Evolutionary conservation across 371 early-diverging fungal genomes (phyloP), one percentile per base, ranked within the genome.

Genomic region (Mortierella sp.): DNA sequence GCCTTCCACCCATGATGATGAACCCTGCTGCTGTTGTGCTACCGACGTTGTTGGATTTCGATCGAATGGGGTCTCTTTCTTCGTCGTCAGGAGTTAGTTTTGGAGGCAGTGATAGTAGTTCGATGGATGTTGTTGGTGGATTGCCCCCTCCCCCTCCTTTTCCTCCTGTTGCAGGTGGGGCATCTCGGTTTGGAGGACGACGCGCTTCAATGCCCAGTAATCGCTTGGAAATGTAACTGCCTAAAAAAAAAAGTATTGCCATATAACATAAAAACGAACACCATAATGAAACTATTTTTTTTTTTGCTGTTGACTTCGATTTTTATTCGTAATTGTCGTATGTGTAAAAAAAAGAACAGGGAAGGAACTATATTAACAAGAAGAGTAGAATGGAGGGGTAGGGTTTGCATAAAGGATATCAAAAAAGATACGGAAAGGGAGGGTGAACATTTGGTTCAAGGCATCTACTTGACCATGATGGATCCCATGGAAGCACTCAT

Each of bases 181-280:
- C 58, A 2, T 46, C 75, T 46, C 71, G 78, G 27, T 80, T 76
- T 55, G 77, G 77, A n/a, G 79, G 79, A 38, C 70, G 86, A 48
- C 75, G 86, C n/a, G 86, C 82, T 38, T 85, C 86, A 16, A 76
- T 85, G 82, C 85, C 85, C 12, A 76, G 79, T 38, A 85, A 85
- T 43, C 79, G 85, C n/a, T 51, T 85, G 55, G 85, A 85, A 54
- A 85, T 85, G 85, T 85, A 79, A 65, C 3, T 24, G 29, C 5
- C 35, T 1, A 73, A 18, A 35, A 73, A 18, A 65, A 54, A 54
- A 73, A 68, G 51, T 51, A 51, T 27, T 46, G 46, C 43, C 14
- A 63, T 32, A 18, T 8, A 51, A 0, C 24, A 35, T 3, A 29
- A 65, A 60, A 80, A 44, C 5, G 16, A 29, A 16, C 6, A 7